A percentile compares a stretch with the other conserved stretches of the same genome.
Evolutionary conservation across 78 protist species (phyloP).

Genomic region (Guillardia theta): DNA sequence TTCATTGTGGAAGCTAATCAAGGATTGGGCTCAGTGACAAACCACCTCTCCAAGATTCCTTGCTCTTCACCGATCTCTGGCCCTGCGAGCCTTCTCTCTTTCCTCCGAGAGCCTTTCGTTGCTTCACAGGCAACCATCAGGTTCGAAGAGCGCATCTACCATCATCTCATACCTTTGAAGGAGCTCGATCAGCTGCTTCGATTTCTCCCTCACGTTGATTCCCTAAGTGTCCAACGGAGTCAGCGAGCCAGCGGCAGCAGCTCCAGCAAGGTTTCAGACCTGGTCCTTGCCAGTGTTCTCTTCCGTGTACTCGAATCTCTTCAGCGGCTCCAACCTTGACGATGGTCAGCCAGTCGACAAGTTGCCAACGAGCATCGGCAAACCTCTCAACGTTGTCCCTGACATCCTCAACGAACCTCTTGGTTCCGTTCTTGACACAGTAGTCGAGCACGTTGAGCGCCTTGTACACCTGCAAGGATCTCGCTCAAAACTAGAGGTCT

Average conservation of each 20-base stretch:
- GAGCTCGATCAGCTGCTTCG: not conserved
- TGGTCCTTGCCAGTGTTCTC: not conserved
- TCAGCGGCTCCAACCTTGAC: not conserved
- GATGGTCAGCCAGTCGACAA: no score
- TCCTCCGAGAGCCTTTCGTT: not conserved
- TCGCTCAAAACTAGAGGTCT: not conserved
- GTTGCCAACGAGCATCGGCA: no score
- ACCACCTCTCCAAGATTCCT: not conserved
- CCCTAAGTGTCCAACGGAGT: no score
- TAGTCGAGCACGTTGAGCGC: constrained; percentile 36
- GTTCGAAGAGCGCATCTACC: not conserved
- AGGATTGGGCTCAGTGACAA: not conserved
- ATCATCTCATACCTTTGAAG: not conserved
- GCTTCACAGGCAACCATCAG: not conserved
- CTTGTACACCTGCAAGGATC: not conserved
- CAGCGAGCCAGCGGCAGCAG: no score
- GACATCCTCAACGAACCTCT: not conserved
- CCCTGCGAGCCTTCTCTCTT: not conserved
- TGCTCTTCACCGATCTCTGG: not conserved
- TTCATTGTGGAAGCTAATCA: not conserved
- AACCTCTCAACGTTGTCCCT: not conserved
- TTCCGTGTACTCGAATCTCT: not conserved
- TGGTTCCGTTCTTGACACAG: not conserved
- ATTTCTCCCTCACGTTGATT: not conserved
- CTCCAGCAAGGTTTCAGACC: no score